Evolutionary conservation across 495 filamentous ascomycete genomes (phyloP).

Genomic region (Tuber aestivum): DNA sequence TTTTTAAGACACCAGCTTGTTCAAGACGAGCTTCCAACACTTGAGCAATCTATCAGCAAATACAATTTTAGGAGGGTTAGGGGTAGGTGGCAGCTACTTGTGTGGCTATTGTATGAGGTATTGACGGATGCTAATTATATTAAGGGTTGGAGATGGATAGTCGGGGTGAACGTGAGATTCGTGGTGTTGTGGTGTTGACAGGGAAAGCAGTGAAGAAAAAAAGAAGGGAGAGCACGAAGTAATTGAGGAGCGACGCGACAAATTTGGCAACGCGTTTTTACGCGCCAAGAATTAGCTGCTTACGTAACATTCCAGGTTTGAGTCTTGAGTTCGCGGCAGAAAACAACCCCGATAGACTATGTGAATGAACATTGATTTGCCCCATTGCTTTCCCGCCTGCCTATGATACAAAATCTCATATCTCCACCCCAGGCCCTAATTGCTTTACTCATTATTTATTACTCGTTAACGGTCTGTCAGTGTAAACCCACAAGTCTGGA

Average conservation of each 20-base stretch:
- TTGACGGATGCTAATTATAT: not conserved
- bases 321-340: not conserved
- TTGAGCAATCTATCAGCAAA: slow-evolving; percentile 38
- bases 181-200: not conserved
- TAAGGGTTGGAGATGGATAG: not conserved
- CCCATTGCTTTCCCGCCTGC: not conserved
- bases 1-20: slow-evolving; percentile 90
- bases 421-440: not conserved
- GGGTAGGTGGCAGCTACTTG: not conserved
- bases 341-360: not conserved
- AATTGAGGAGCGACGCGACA: not conserved
- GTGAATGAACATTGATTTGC: not conserved
- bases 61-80: not conserved
- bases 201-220: not conserved
- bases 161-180: not conserved
- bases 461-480: not conserved
- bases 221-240: not conserved
- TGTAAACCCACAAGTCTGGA: not conserved
- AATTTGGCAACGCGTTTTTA: not conserved
- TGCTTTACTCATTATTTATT: not conserved
- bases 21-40: slow-evolving; percentile 97
- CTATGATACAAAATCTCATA: not conserved
- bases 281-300: not conserved
- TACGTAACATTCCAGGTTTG: not conserved
- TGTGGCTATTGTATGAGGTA: not conserved